These are phyloP conservation scores for Penicillium paradoxum DNA, from an alignment of 495 filamentous ascomycete species.

Conservation along the genomic window DNA sequence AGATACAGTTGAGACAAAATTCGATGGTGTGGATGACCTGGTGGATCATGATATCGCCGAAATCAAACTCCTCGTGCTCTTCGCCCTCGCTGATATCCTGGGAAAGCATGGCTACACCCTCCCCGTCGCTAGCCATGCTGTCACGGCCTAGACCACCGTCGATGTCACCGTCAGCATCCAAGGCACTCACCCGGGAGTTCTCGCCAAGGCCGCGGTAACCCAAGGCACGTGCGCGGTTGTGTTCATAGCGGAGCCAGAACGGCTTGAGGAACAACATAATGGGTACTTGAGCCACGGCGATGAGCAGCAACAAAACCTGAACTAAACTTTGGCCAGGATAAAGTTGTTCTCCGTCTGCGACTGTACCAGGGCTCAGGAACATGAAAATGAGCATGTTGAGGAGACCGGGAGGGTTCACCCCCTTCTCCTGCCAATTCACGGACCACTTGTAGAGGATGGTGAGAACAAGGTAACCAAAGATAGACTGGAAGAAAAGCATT, in stretches of 20 bases:
- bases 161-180: conserved; percentile 69
- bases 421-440: conserved; percentile 73
- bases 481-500: conserved; percentile 99
- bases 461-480: conserved; percentile 95
- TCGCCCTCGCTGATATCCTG: conserved; percentile 70
- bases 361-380: conserved; percentile 81
- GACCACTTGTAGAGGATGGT: conserved; percentile 97
- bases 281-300: conserved; percentile 83
- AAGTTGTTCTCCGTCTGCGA: conserved; percentile 65
- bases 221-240: conserved; percentile 78
- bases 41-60: conserved; percentile 94
- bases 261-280: conserved; percentile 93
- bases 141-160: conserved; percentile 51
- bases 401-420: conserved; percentile 68
- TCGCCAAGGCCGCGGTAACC: conserved; percentile 93
- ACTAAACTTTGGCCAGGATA: conserved; percentile 71
- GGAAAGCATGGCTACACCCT: conserved; percentile 87
- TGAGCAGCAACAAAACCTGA: conserved; percentile 73
- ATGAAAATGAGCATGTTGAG: conserved; percentile 99
- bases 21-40: conserved; percentile 99
- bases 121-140: conserved; percentile 74
- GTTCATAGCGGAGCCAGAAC: conserved; percentile 84
- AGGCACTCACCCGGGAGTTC: conserved; percentile 75
- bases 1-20: conserved; percentile 98
- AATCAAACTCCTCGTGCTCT: conserved; percentile 93